These are phyloP conservation scores for Kernera saxatilis DNA, from an alignment of 345 rosid species.

Conservation along the genomic window DNA sequence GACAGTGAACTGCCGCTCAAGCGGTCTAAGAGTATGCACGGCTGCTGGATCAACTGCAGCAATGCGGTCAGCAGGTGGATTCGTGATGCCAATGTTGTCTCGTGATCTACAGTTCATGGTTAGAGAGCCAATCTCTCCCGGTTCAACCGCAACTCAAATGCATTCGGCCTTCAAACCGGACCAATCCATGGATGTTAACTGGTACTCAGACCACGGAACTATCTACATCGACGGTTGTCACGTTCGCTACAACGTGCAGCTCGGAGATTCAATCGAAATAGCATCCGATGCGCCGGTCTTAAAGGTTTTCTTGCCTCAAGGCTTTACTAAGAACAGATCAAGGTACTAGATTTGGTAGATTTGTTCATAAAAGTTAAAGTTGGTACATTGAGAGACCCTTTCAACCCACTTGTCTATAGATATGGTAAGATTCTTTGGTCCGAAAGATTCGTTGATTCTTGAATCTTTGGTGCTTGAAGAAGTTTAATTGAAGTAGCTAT, in stretches of 20 bases:
- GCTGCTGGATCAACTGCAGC: slow-evolving; percentile 94
- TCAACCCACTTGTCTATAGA: slow-evolving; percentile 15
- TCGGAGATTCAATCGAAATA: slow-evolving; percentile 55
- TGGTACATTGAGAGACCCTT: slow-evolving; percentile 1
- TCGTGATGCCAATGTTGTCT: slow-evolving; percentile 62
- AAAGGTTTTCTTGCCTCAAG: slow-evolving; percentile 55
- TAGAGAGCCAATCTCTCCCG: slow-evolving; percentile 75
- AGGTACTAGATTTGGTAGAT: slow-evolving; percentile 19
- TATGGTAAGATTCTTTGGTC: slow-evolving; percentile 17
- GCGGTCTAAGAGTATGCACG: slow-evolving; percentile 86
- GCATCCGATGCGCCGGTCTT: slow-evolving; percentile 63
- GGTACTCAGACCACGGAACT: slow-evolving; percentile 62
- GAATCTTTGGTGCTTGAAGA: slow-evolving; percentile 6
- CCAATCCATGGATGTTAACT: slow-evolving; percentile 49
- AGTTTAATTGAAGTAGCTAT: slow-evolving; percentile 8
- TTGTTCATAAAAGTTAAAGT: slow-evolving; percentile 11
- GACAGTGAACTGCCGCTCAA: slow-evolving; percentile 66
- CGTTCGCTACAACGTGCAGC: slow-evolving; percentile 39
- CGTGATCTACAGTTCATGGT: slow-evolving; percentile 77
- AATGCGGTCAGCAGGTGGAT: slow-evolving; percentile 91
- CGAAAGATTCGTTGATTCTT: slow-evolving; percentile 23
- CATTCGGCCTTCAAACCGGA: slow-evolving; percentile 54
- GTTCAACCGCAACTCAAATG: slow-evolving; percentile 42
- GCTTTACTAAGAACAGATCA: slow-evolving; percentile 13
- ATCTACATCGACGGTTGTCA: slow-evolving; percentile 80